Evolutionary conservation across 2,329 filamentous ascomycete genomes (phyloP).

Genomic region (Apiospora malaysiana): DNA sequence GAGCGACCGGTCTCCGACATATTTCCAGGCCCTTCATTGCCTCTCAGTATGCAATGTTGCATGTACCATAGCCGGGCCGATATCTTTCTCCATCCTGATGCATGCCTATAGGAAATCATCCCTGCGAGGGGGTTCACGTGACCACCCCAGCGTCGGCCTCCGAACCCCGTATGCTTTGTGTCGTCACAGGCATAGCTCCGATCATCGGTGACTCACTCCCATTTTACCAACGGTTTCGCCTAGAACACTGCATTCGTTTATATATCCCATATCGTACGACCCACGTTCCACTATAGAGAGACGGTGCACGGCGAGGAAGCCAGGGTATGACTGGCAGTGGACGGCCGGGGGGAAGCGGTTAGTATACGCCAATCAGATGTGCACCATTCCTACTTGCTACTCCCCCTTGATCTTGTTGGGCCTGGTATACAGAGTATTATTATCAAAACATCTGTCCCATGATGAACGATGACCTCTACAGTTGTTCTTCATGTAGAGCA

Average conservation of each 20-base stretch:
- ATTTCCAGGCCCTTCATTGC: background rate
- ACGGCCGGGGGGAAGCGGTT: background rate
- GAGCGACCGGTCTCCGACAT: background rate
- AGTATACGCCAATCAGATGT: background rate
- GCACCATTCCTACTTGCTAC: too few relatives aligned
- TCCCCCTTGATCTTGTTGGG: too few relatives aligned
- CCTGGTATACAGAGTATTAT: too few relatives aligned
- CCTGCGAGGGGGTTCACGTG: background rate
- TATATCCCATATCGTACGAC: background rate
- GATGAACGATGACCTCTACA: too few relatives aligned
- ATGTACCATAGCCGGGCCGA: background rate
- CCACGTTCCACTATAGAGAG: background rate
- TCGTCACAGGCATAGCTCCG: background rate
- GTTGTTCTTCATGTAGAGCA: too few relatives aligned
- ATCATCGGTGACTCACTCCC: background rate
- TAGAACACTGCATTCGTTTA: background rate
- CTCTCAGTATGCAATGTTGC: background rate
- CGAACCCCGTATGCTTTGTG: background rate
- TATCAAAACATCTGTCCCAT: too few relatives aligned
- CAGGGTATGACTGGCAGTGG: background rate
- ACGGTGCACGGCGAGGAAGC: background rate
- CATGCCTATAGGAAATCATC: background rate
- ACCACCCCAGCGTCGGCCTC: background rate
- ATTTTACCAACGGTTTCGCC: background rate
- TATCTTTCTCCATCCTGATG: background rate